Percentiles rank a stretch among this genome's conserved stretches.
Evolutionary conservation across 148 eudicot species (phyloP).

Genomic region (Talinum fruticosum): DNA sequence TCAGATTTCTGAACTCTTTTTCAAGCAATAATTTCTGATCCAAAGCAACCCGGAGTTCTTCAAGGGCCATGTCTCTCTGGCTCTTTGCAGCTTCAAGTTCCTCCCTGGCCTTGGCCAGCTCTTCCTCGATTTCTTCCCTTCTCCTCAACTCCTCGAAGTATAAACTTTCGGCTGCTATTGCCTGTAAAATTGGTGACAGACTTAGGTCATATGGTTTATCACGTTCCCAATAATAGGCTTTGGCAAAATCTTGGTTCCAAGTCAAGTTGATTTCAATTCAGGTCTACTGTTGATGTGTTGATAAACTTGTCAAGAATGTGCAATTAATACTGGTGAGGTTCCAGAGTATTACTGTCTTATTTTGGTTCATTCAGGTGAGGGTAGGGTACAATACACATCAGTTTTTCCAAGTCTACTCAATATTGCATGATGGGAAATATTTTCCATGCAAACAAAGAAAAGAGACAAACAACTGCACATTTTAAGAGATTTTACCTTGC

Average conservation of each 20-base stretch:
- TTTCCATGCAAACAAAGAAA: not conserved
- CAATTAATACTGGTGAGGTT: not conserved
- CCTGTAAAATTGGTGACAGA: slow-evolving; percentile 34
- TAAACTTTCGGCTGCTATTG: slow-evolving; percentile 46
- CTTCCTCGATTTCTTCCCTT: slow-evolving; percentile 55
- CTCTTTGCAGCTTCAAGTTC: slow-evolving; percentile 42
- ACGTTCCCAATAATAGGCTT: not conserved
- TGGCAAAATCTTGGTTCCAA: not conserved
- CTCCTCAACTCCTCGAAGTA: slow-evolving; percentile 48
- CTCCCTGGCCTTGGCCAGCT: slow-evolving; percentile 46
- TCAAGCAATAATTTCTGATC: slow-evolving; percentile 47
- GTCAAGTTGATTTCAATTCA: not conserved
- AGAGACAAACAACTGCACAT: not conserved
- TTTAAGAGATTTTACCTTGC: slow-evolving; percentile 34
- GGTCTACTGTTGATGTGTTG: too few species aligned
- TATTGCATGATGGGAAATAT: not conserved
- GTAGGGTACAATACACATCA: not conserved
- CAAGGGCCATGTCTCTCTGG: slow-evolving; percentile 41
- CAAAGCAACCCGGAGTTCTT: slow-evolving; percentile 46
- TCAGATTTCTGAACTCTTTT: slow-evolving; percentile 42
- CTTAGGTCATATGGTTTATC: too few species aligned
- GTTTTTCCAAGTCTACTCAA: not conserved
- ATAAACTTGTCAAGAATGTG: not conserved
- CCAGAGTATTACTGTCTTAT: too few species aligned
- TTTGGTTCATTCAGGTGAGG: not conserved